These are phyloP conservation scores for Fusarium hostae DNA, from an alignment of 2,329 filamentous ascomycete species.

Conservation along the genomic window DNA sequence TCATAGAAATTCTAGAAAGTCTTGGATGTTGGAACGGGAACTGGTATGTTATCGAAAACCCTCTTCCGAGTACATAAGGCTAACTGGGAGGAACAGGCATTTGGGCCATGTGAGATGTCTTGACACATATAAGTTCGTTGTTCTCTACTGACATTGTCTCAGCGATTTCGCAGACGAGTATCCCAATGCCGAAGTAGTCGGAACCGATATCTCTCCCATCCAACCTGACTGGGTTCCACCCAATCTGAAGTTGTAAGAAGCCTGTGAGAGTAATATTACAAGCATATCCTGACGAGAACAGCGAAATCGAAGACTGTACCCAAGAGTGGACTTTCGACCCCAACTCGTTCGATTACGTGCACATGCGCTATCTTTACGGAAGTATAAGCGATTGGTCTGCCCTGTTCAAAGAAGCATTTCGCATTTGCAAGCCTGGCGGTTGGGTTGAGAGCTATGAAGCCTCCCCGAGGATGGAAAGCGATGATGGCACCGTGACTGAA, in stretches of 20 bases:
- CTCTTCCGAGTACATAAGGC: rapidly evolving
- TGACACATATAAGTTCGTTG: rapidly evolving
- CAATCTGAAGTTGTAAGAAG: constrained; percentile 54
- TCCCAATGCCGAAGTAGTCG: constrained; percentile 57
- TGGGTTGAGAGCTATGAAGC: constrained; percentile 51
- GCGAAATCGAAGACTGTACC: constrained; percentile 47
- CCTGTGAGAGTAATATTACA: rapidly evolving
- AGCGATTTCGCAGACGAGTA: constrained; percentile 62
- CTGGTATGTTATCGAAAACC: constrained; percentile 49
- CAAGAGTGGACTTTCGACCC: constrained; percentile 45
- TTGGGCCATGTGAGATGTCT: constrained; percentile 56
- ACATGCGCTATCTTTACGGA: constrained; percentile 67
- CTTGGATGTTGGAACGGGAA: constrained; percentile 66
- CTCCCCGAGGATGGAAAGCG: constrained; percentile 44
- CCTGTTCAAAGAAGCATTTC: constrained; percentile 62
- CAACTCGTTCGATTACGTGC: constrained; percentile 67
- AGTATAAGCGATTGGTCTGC: constrained; percentile 66
- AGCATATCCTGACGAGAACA: not conserved
- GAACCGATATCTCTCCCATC: constrained; percentile 67
- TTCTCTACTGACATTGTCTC: rapidly evolving
- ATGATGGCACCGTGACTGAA: constrained; percentile 48
- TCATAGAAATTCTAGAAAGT: constrained; percentile 18
- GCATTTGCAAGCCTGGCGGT: constrained; percentile 66
- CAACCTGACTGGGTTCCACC: constrained; percentile 63
- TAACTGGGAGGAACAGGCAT: constrained; percentile 36